phyloP scores from a whole-genome alignment of 441 rosid species.

The Populus hybrid region DNA sequence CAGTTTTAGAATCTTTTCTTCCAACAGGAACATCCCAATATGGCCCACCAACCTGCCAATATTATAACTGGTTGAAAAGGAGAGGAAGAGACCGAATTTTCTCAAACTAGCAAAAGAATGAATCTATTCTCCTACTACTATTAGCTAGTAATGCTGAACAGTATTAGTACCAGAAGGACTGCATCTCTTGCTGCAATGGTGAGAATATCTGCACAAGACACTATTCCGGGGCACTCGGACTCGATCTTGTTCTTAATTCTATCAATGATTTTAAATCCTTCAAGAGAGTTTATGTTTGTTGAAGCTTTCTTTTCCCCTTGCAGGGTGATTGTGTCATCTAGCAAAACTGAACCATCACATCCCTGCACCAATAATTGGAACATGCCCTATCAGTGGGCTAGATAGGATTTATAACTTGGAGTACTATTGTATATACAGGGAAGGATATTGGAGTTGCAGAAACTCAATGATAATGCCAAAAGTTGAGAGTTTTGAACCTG shows the following conservation, averaged over 20 bases:
- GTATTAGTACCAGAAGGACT: slow-evolving; percentile 56
- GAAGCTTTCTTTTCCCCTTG: slow-evolving; percentile 75
- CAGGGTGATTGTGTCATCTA: slow-evolving; percentile 68
- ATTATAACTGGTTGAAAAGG: not conserved
- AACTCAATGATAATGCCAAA: not conserved
- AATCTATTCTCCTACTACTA: not conserved
- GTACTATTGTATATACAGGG: not conserved
- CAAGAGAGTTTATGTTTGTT: slow-evolving; percentile 46
- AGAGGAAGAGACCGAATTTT: not conserved
- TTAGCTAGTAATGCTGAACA: too few species aligned
- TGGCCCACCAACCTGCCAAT: slow-evolving; percentile 79
- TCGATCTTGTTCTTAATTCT: slow-evolving; percentile 85
- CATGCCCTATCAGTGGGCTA: not conserved
- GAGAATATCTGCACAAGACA: slow-evolving; percentile 91
- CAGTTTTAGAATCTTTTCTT: slow-evolving; percentile 63
- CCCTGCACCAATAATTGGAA: slow-evolving; percentile 42
- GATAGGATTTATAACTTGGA: not conserved
- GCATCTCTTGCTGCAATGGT: slow-evolving; percentile 94
- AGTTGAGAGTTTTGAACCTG: slow-evolving; percentile 40
- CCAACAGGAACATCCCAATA: slow-evolving; percentile 85
- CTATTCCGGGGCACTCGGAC: slow-evolving; percentile 80
- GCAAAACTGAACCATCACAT: slow-evolving; percentile 80
- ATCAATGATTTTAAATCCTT: slow-evolving; percentile 64
- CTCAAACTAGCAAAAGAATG: not conserved
- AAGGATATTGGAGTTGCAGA: not conserved